phyloP scores from a whole-genome alignment of 2,329 filamentous ascomycete genomes.

The Madurella mycetomatis region DNA sequence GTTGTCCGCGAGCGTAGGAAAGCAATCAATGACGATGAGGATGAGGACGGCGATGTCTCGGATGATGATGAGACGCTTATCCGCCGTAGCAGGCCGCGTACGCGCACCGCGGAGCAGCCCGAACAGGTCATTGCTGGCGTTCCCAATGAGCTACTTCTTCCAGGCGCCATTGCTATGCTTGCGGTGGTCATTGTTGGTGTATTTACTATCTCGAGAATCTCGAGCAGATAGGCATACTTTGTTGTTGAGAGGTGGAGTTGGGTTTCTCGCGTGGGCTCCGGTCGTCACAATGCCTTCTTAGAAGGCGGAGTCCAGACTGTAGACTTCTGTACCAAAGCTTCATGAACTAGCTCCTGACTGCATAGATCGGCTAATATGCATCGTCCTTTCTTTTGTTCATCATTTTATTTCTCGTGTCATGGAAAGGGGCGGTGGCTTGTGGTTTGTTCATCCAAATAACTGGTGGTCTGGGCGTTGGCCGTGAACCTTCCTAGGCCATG shows the following conservation, averaged over 20 bases:
- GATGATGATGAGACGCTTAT: conserved; percentile 44
- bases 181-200: conserved; percentile 92
- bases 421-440: too few species aligned
- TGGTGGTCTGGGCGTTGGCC: background rate
- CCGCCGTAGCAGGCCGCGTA: conserved; percentile 41
- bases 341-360: conserved; percentile 14
- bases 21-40: conserved; percentile 38
- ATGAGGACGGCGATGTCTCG: conserved; percentile 49
- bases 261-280: background rate
- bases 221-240: conserved; percentile 41
- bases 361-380: conserved; percentile 18
- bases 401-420: too few species aligned
- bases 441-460: too few species aligned
- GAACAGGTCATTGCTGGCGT: conserved; percentile 84
- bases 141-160: conserved; percentile 88
- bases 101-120: conserved; percentile 28
- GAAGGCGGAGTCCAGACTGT: conserved; percentile 11
- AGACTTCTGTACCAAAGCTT: conserved; percentile 21
- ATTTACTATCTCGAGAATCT: conserved; percentile 75
- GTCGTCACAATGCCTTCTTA: background rate
- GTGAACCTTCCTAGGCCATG: background rate
- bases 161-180: conserved; percentile 90
- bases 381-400: background rate
- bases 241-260: background rate
- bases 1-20: conserved; percentile 47